Evolutionary conservation across 768 basidiomycete species (phyloP), one percentile per base, ranked within the genome.

Genomic region (Russula abietina): DNA sequence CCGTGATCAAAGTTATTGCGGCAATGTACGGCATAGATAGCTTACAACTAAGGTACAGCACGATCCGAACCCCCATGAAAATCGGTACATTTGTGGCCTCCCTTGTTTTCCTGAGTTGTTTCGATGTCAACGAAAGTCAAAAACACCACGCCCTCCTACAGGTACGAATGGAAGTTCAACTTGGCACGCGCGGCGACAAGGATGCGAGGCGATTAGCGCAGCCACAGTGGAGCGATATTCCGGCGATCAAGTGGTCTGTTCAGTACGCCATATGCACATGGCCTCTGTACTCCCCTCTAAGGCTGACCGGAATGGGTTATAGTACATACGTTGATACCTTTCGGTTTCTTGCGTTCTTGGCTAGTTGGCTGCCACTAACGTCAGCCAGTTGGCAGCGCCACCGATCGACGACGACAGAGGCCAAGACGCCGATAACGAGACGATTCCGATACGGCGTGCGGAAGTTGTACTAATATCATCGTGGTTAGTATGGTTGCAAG

Each of bases 41-140:
- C 26, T 22, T 28, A 36, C 57, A 48, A 45, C 33, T 38, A 59
- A 58, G 57, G 61, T 28, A 57, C 57, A n/a, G 24, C 14, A 22
- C 26, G 45, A 33, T 55, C 7, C 43, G 10, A 22, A 3, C 3
- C n/a, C 43, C 45, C 22, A 10, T 10, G n/a, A 22, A 46, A 46
- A 46, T 46, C 24, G 22, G 26, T 33, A 49, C 57, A 17, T 33
- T 60, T 55, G 58, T 64, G 58, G 50, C 58, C 62, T 28, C 16
- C 52, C 62, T 60, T 64, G 62, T 60, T 55, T 30, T 59, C 22
- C 22, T 45, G 16, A 33, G 4, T 26, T 58, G 62, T 59, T 32
- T 48, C 62, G 48, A 63, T 53, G 55, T 56, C 55, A 62, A 57
- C 46, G n/a, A 17, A 46, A 10, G 12, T 24, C 19, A 30, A 22